These are phyloP conservation scores for Hymenoscyphus albidus DNA, from an alignment of 2,329 filamentous ascomycete species.

Conservation along the genomic window DNA sequence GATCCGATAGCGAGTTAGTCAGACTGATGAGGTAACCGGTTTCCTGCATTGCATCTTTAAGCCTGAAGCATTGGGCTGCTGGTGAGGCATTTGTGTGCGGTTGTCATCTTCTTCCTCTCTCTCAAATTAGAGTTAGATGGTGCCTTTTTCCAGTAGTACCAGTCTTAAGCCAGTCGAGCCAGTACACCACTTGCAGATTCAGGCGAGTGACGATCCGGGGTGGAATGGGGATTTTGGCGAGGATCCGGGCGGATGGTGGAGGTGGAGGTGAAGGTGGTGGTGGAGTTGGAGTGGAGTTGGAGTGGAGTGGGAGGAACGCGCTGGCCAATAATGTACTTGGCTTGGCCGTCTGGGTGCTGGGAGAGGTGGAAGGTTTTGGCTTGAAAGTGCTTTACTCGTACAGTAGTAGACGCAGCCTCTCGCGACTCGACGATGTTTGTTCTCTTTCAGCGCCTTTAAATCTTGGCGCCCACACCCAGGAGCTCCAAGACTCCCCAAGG, in stretches of 20 bases:
- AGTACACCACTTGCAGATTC: neutral
- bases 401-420: neutral
- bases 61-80: too few relatives aligned
- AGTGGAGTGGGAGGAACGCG: neutral
- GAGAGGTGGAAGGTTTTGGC: too few relatives aligned
- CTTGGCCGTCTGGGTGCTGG: neutral
- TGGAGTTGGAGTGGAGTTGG: neutral
- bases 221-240: neutral
- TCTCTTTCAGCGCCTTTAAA: neutral
- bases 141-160: neutral
- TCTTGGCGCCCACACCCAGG: neutral
- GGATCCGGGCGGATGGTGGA: neutral
- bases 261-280: neutral
- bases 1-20: neutral
- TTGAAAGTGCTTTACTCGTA: too few relatives aligned
- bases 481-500: neutral
- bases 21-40: neutral
- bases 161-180: too few relatives aligned
- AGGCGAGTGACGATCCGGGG: constrained; percentile 1
- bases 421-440: neutral
- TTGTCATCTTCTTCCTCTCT: neutral
- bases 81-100: neutral
- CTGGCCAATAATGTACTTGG: neutral
- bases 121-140: neutral
- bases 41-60: neutral